Conservation (phyloP, 306 rosid species). For the Vachellia collinsii region DNA sequence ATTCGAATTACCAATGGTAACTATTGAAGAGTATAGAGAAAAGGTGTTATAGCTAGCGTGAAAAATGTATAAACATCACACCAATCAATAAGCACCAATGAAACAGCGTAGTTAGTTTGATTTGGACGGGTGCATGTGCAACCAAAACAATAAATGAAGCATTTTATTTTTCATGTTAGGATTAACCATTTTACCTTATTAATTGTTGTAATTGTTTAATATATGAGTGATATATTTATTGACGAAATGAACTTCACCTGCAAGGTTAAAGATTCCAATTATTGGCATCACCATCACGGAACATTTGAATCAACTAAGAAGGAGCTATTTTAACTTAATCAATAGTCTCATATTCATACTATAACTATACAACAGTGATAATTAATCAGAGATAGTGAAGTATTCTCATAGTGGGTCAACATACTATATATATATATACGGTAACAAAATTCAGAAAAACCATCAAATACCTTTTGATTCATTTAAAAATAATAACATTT, state of each 20-base stretch:
- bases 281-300: too few relatives aligned
- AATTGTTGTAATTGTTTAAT: background rate
- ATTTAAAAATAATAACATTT: too few relatives aligned
- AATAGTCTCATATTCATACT: too few relatives aligned
- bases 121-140: background rate
- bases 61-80: background rate
- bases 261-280: background rate
- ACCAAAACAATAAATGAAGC: background rate
- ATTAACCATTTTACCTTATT: background rate
- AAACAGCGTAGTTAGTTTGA: background rate
- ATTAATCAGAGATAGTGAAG: too few relatives aligned
- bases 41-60: background rate
- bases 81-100: background rate
- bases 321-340: too few relatives aligned
- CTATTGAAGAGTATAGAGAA: background rate
- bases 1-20: background rate
- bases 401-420: too few relatives aligned
- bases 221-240: background rate
- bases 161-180: background rate
- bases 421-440: too few relatives aligned
- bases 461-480: too few relatives aligned
- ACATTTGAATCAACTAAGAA: too few relatives aligned
- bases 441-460: too few relatives aligned
- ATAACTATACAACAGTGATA: too few relatives aligned
- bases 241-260: background rate